Evolutionary conservation across 1,139 yeast genomes (phyloP).

Genomic region (Yamadazyma diddensiae): DNA sequence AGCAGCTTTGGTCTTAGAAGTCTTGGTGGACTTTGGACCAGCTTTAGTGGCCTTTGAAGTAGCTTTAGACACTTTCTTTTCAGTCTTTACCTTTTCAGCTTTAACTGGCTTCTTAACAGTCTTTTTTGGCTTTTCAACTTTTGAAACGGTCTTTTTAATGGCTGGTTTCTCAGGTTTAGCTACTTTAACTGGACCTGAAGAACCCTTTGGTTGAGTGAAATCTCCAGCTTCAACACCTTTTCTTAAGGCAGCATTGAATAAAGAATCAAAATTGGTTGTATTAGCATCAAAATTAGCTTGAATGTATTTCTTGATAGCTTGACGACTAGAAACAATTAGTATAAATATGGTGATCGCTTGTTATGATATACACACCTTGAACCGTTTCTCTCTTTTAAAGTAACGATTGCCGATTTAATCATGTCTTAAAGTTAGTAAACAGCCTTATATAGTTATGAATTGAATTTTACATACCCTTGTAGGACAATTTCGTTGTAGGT

Average conservation of each 20-base stretch:
- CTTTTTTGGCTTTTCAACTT: constrained; percentile 1
- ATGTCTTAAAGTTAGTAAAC: constrained; percentile 47
- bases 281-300: constrained; percentile 59
- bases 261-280: constrained; percentile 65
- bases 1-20: no score
- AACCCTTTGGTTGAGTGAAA: constrained; percentile 85
- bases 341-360: not conserved
- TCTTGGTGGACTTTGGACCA: no score
- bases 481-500: constrained; percentile 36
- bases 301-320: constrained; percentile 72
- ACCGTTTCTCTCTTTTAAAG: constrained; percentile 80
- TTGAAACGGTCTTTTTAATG: constrained; percentile 17
- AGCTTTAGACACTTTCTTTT: constrained; percentile 8
- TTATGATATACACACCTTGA: constrained; percentile 51
- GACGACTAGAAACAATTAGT: constrained; percentile 47
- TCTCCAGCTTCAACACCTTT: constrained; percentile 78
- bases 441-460: constrained; percentile 3
- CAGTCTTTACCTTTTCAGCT: constrained; percentile 4
- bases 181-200: constrained; percentile 71
- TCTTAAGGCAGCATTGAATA: constrained; percentile 76
- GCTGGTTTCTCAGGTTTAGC: constrained; percentile 19
- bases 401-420: constrained; percentile 70
- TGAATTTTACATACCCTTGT: constrained; percentile 44
- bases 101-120: constrained; percentile 11
- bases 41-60: constrained; percentile 14